Evolutionary conservation across 78 protist genomes (phyloP), one percentile per base, ranked within the genome.

Genomic region (Capsaspora owczarzaki): DNA sequence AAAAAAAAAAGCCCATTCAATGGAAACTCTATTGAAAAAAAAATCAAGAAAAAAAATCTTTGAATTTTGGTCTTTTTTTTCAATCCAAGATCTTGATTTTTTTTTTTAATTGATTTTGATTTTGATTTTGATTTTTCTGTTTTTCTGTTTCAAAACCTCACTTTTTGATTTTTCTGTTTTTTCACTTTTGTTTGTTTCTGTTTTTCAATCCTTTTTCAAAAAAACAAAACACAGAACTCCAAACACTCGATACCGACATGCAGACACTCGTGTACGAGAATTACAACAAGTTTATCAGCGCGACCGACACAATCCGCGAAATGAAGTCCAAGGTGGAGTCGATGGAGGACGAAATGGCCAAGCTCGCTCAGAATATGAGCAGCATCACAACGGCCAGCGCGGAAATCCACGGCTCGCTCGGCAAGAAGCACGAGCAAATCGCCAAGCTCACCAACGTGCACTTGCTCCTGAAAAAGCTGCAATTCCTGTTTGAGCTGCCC

Each of bases 261-360:
- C 94, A 95, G 72, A 93, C 85, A 33, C 80, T 95, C 19, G 98
- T 95, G 38, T 93, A 93, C 75, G 96, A 95, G 25, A 95, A 95
- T 84, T 95, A 95, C 89, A 95, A 91, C 78, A 91, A 92, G 82
- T 95, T 95, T 74, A 91, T 95, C 82, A 87, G 85, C 41, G 98
- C 96, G 3, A 93, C 96, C 0, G 98, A 95, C 77, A 93, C 92
- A 44, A 95, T 95, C 42, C 86, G 88, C 23, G 77, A 88, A 82
- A 93, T 93, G 96, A 94, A 94, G 72, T 53, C 61, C 38, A 84
- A 92, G 38, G 94, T 95, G 23, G 95, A 85, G 74, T 77, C 60
- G n/a, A 91, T 92, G 94, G 93, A 87, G 53, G 84, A 70, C 12
- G 89, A 91, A 43, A 92, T 94, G 95, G 47, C 63, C 20, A 8